Percentiles rank a stretch among this genome's conserved stretches.
Conservation (phyloP, 805 yeast species). For the Candida coquimbonensis region DNA sequence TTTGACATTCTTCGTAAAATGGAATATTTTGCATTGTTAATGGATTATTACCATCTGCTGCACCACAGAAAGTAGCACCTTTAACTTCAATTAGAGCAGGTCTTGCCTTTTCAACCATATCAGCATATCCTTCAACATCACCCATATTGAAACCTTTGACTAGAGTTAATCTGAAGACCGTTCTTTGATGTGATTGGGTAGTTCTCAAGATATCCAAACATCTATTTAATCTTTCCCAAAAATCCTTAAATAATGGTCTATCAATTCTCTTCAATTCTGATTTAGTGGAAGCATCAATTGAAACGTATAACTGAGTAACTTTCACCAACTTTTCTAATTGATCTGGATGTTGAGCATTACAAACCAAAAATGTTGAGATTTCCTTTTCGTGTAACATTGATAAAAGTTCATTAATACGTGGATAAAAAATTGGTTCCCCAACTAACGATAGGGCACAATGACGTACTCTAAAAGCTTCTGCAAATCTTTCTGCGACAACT, state of each 20-base stretch:
- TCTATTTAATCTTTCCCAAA: slow-evolving; percentile 80
- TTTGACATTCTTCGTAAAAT: slow-evolving; percentile 82
- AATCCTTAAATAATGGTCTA: slow-evolving; percentile 82
- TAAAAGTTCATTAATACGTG: slow-evolving; percentile 80
- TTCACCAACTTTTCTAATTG: slow-evolving; percentile 59
- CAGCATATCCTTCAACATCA: slow-evolving; percentile 77
- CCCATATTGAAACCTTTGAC: slow-evolving; percentile 91
- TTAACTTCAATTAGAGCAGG: slow-evolving; percentile 90
- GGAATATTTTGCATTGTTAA: slow-evolving; percentile 95
- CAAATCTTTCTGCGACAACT: slow-evolving; percentile 79
- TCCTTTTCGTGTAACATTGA: slow-evolving; percentile 71
- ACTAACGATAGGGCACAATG: slow-evolving; percentile 92
- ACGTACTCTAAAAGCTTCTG: slow-evolving; percentile 81
- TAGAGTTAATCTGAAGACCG: slow-evolving; percentile 83
- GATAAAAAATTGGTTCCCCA: slow-evolving; percentile 93
- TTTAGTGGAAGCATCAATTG: slow-evolving; percentile 91
- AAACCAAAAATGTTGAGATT: slow-evolving; percentile 82
- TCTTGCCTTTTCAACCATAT: slow-evolving; percentile 69
- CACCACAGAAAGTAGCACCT: slow-evolving; percentile 95
- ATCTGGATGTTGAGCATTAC: slow-evolving; percentile 95
- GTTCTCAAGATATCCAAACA: slow-evolving; percentile 77
- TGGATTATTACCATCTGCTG: slow-evolving; percentile 75
- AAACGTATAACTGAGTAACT: slow-evolving; percentile 87
- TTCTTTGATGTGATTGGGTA: slow-evolving; percentile 72
- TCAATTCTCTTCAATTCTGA: slow-evolving; percentile 75